A percentile compares a stretch with the other conserved stretches of the same genome.
Conservation (phyloP, 352 stramenopile genomes). For the Pythium folliculosum region DNA sequence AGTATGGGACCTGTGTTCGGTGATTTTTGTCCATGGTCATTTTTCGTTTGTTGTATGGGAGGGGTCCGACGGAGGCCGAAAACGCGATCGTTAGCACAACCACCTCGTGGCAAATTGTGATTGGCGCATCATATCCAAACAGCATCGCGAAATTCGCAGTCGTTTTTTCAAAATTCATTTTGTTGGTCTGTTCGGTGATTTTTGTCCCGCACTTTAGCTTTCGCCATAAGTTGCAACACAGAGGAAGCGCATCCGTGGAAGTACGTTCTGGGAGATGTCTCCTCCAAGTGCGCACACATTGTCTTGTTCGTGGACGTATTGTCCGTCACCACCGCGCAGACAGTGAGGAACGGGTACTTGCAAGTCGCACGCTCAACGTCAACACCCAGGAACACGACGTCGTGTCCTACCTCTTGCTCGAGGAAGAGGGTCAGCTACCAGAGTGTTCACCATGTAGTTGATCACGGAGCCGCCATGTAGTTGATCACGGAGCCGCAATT, state of each 20-base stretch:
- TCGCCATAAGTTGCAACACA: neutral
- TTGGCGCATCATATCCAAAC: too few species aligned
- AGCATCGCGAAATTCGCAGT: too few species aligned
- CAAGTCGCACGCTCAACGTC: neutral
- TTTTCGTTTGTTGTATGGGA: too few species aligned
- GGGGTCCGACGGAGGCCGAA: too few species aligned
- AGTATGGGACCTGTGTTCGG: too few species aligned
- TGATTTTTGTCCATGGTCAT: too few species aligned
- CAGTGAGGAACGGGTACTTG: slow-evolving; percentile 1
- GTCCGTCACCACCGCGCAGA: slow-evolving; percentile 7
- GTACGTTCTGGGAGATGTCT: neutral
- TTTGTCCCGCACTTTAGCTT: too few species aligned
- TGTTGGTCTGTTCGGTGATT: too few species aligned
- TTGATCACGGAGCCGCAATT: neutral
- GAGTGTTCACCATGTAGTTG: neutral
- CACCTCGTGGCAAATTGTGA: too few species aligned
- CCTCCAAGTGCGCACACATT: neutral
- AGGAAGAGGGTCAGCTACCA: slow-evolving; percentile 2
- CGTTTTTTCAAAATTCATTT: too few species aligned
- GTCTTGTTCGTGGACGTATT: slow-evolving; percentile 7
- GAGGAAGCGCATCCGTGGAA: slow-evolving; percentile 8
- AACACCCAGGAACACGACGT: slow-evolving; percentile 1
- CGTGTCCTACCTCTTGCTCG: neutral
- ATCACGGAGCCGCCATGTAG: too few species aligned
- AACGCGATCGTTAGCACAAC: too few species aligned